phyloP scores from a whole-genome alignment of 257 asterid species.

The Solanum chiquidenum region DNA sequence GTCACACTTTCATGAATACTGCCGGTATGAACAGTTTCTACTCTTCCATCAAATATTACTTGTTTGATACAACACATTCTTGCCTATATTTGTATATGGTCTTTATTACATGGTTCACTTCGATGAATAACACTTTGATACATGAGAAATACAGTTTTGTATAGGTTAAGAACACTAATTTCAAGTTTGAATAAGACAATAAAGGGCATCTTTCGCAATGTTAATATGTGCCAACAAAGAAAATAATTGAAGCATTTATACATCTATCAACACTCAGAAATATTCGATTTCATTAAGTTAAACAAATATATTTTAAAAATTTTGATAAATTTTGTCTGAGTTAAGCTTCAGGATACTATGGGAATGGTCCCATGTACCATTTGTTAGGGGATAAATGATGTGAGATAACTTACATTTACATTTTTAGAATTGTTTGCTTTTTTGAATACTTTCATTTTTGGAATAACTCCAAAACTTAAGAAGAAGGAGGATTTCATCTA shows the following conservation, averaged over 20 bases:
- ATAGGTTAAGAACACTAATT: background rate
- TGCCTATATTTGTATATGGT: background rate
- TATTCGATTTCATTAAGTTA: background rate
- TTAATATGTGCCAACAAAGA: background rate
- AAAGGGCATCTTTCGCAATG: background rate
- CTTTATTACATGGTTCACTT: background rate
- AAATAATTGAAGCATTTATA: background rate
- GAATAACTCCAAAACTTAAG: background rate
- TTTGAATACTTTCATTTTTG: background rate
- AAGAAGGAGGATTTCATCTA: background rate
- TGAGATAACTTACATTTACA: background rate
- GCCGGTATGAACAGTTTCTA: slow-evolving; percentile 45
- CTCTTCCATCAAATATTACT: background rate
- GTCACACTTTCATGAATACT: slow-evolving; percentile 62
- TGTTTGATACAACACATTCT: background rate
- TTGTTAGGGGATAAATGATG: background rate
- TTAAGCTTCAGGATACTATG: background rate
- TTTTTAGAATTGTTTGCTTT: background rate
- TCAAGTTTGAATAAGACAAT: background rate
- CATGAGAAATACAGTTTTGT: background rate
- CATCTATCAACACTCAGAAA: background rate
- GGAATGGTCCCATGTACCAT: background rate
- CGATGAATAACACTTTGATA: background rate
- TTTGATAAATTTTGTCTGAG: background rate
- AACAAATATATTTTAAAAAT: background rate